Evolutionary conservation across 306 rosid genomes (phyloP), one percentile per base, ranked within the genome.

Genomic region (Citrullus mucosospermus): DNA sequence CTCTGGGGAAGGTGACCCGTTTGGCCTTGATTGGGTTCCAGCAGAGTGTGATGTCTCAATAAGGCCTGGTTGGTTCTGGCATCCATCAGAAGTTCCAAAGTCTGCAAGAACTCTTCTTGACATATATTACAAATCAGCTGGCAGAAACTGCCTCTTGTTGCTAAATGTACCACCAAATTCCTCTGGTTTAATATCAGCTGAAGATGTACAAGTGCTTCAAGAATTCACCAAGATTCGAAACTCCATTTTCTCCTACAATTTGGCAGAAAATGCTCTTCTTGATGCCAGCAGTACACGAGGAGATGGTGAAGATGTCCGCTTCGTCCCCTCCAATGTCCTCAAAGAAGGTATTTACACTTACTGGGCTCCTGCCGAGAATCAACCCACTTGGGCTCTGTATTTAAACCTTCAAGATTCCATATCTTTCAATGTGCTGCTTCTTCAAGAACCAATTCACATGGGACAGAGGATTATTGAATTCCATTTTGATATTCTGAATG

Each of bases 1-100:
- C 76, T 34, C 77, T 11, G 39, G 6, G 36, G 75, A 73, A 60
- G 98, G 97, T 82, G 98, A 94, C 57, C 97, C 89, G 48, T 36
- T 18, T 32, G 97, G 98, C 78, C 85, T 71, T 44, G 96, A 89
- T 41, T 94, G 98, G 98, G 78, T 90, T 55, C 98, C 98, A 6
- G 88, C 92, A 25, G 84, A 86, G 78, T 94, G 98, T 81, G 98
- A 94, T 81, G 89, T 92, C 83, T 94, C 98, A 25, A 89, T 94
- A 76, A 86, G 98, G 78, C 86, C 93, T 28, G 87, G 92, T 84
- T 94, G 98, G 98, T 94, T 94, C 87, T 94, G 98, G 98, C 97
- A 91, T 85, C 75, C 90, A 43, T 88, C 89, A 4, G 92, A 94
- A 83, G 78, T 20, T 81, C 98, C 98, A 46, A 94, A 85, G 58